These are phyloP conservation scores for Stenogyne calaminthoides DNA, from an alignment of 305 asterid species.

Conservation along the genomic window DNA sequence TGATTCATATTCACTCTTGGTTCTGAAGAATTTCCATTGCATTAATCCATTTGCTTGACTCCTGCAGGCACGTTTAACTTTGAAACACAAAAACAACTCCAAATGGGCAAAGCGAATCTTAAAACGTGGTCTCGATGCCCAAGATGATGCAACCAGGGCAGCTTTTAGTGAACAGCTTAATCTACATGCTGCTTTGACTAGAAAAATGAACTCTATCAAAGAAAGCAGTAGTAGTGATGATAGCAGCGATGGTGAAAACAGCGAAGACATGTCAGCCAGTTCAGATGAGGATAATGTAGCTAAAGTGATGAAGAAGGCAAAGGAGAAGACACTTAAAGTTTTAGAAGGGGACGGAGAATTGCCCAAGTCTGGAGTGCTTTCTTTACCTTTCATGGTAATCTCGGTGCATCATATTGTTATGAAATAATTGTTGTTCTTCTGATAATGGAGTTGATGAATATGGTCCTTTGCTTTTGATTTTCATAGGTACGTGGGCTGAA, in stretches of 20 bases:
- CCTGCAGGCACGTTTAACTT: conserved; percentile 80
- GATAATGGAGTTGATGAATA: conserved; percentile 22
- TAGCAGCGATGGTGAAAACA: conserved; percentile 67
- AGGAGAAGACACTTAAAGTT: conserved; percentile 62
- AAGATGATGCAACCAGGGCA: conserved; percentile 85
- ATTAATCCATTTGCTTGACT: conserved; percentile 20
- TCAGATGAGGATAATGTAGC: conserved; percentile 55
- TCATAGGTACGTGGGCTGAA: conserved; percentile 69
- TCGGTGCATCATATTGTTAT: conserved; percentile 18
- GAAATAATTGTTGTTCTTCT: conserved; percentile 4
- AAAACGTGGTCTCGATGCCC: conserved; percentile 72
- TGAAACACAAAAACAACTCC: conserved; percentile 81
- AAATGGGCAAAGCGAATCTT: conserved; percentile 85
- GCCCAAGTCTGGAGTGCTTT: conserved; percentile 77
- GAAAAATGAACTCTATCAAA: conserved; percentile 78
- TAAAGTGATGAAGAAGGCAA: conserved; percentile 64
- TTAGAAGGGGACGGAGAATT: conserved; percentile 71
- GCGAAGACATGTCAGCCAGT: conserved; percentile 55
- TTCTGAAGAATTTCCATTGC: conserved; percentile 4
- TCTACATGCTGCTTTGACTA: conserved; percentile 74
- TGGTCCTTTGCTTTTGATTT: conserved; percentile 17
- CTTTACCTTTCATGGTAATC: conserved; percentile 93
- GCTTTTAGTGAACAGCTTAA: conserved; percentile 84
- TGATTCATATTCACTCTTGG: conserved; percentile 11
- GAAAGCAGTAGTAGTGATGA: conserved; percentile 75